Conservation (phyloP, 2,329 filamentous ascomycete species). For the Verticillium isaacii region DNA sequence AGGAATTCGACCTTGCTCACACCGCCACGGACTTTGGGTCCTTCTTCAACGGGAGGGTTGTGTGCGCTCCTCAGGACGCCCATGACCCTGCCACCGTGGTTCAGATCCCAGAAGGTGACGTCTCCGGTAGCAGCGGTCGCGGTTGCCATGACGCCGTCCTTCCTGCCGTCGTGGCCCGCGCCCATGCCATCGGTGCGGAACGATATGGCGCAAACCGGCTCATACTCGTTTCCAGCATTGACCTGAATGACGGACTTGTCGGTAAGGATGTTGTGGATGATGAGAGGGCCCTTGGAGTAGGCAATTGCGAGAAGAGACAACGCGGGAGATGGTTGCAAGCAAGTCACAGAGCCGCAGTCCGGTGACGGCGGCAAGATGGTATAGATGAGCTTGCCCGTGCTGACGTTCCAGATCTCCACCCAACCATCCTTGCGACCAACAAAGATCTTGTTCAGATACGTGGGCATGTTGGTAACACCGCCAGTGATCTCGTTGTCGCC, state of each 20-base stretch:
- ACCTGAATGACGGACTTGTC: conserved; percentile 70
- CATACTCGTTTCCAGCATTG: conserved; percentile 59
- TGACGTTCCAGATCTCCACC: conserved; percentile 97
- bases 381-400: conserved; percentile 85
- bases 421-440: conserved; percentile 82
- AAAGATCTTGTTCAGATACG: conserved; percentile 93
- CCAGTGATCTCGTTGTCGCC: conserved; percentile 68
- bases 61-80: conserved; percentile 86
- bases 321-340: conserved; percentile 77
- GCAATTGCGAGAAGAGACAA: conserved; percentile 84
- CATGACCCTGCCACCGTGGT: conserved; percentile 79
- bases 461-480: conserved; percentile 82
- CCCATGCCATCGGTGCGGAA: conserved; percentile 89
- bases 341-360: conserved; percentile 76
- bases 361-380: conserved; percentile 74
- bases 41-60: conserved; percentile 60
- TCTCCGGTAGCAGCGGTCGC: conserved; percentile 75
- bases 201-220: conserved; percentile 73
- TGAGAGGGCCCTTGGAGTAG: conserved; percentile 72
- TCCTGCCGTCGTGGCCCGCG: conserved; percentile 79
- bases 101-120: conserved; percentile 94
- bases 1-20: conserved; percentile 88
- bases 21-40: conserved; percentile 61
- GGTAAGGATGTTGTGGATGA: conserved; percentile 75
- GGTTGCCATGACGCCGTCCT: conserved; percentile 91